phyloP scores from a whole-genome alignment of 257 asterid species.

The Solanum paucissectum region DNA sequence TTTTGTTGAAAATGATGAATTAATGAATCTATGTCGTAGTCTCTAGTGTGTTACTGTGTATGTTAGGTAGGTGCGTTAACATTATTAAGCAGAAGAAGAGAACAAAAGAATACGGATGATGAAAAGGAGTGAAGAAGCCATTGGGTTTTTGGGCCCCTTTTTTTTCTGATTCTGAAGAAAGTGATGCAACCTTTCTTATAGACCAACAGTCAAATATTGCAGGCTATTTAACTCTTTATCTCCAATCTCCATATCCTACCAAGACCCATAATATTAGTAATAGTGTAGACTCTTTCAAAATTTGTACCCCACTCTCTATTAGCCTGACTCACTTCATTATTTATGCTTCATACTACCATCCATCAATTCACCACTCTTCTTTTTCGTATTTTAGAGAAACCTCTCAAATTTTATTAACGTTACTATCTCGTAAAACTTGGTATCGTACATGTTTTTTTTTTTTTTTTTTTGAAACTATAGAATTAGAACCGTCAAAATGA shows the following conservation, averaged over 20 bases:
- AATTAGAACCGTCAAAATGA: background rate
- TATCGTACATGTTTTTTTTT: background rate
- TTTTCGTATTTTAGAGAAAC: background rate
- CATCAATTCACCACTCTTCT: background rate
- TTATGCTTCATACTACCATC: background rate
- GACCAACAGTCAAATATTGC: conserved; percentile 9
- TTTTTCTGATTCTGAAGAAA: background rate
- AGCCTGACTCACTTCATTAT: background rate
- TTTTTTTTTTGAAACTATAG: background rate
- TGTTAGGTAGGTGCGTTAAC: background rate
- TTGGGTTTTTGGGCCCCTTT: background rate
- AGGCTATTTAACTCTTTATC: background rate
- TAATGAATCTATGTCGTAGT: background rate
- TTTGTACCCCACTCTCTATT: background rate
- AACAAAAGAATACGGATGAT: background rate
- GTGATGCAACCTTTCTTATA: background rate
- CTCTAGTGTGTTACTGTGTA: background rate
- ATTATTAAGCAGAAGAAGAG: background rate
- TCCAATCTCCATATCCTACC: background rate
- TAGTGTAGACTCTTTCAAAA: background rate
- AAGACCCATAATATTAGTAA: background rate
- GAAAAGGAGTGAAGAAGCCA: background rate
- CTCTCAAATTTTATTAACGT: background rate
- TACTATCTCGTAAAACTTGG: background rate
- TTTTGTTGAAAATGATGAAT: background rate